A percentile compares a stretch with the other conserved stretches of the same genome.
These are phyloP conservation scores for Naganishia randhawae DNA, from an alignment of 768 basidiomycete genomes.

Conservation along the genomic window DNA sequence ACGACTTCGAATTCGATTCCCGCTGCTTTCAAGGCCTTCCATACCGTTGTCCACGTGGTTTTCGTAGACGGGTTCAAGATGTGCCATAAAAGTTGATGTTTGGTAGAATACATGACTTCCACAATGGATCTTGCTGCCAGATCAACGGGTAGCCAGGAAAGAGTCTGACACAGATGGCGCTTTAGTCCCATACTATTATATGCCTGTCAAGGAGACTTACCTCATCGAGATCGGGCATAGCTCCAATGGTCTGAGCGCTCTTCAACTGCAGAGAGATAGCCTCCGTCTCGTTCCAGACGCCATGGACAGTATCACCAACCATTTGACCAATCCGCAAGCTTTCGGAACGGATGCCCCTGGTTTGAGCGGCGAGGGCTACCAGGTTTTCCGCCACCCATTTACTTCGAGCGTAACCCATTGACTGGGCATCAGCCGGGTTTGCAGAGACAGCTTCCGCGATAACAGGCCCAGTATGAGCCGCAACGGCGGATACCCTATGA, in stretches of 20 bases:
- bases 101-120: conserved; percentile 51
- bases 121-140: conserved; percentile 56
- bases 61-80: conserved; percentile 51
- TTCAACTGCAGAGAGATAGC: conserved; percentile 55
- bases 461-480: conserved; percentile 49
- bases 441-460: conserved; percentile 51
- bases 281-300: conserved; percentile 61
- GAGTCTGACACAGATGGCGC: neutral
- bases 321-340: conserved; percentile 59
- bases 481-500: conserved; percentile 6
- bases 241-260: conserved; percentile 51
- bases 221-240: conserved; percentile 48
- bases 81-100: conserved; percentile 41
- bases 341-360: conserved; percentile 45
- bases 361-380: conserved; percentile 53
- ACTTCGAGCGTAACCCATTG: conserved; percentile 51
- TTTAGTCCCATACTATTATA: too few relatives aligned
- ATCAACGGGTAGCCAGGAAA: conserved; percentile 60
- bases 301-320: conserved; percentile 56
- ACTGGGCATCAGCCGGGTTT: conserved; percentile 48
- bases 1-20: conserved; percentile 54
- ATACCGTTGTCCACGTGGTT: conserved; percentile 52
- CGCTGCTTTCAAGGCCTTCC: conserved; percentile 51
- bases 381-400: conserved; percentile 62
- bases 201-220: conserved; percentile 46